Conservation (phyloP, 2,329 filamentous ascomycete species). For the Esteya vermicola region DNA sequence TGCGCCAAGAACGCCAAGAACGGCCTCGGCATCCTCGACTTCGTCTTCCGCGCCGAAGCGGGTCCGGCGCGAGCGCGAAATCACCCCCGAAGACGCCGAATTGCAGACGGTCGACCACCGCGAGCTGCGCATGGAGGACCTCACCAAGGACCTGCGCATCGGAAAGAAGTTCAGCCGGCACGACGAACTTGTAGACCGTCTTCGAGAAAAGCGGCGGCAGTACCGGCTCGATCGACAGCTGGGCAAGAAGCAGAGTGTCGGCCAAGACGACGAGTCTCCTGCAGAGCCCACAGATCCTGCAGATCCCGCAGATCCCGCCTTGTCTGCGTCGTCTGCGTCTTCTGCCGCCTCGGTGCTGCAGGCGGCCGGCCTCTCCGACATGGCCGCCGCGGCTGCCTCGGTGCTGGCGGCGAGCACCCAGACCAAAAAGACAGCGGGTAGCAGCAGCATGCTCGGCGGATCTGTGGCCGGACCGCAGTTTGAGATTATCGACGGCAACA, state of each 20-base stretch:
- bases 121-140: constrained; percentile 56
- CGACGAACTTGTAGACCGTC: constrained; percentile 55
- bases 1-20: too few relatives aligned
- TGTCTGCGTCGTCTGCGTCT: too few relatives aligned
- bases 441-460: constrained; percentile 11
- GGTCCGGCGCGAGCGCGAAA: constrained; percentile 22
- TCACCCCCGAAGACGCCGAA: constrained; percentile 51
- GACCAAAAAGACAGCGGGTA: neutral
- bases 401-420: constrained; percentile 1
- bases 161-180: constrained; percentile 66
- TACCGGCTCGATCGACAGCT: constrained; percentile 20
- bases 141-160: constrained; percentile 54
- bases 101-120: constrained; percentile 48
- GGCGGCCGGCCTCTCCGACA: neutral
- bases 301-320: too few relatives aligned
- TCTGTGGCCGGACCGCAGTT: constrained; percentile 34
- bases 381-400: constrained; percentile 6
- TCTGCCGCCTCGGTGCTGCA: too few relatives aligned
- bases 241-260: constrained; percentile 16
- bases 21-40: too few relatives aligned
- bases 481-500: constrained; percentile 55
- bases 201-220: constrained; percentile 29
- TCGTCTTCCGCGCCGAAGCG: neutral
- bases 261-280: constrained; percentile 8
- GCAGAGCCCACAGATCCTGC: too few relatives aligned